These are phyloP conservation scores for Backusella westeae DNA, from an alignment of 192 early-diverging fungal genomes.

Conservation along the genomic window DNA sequence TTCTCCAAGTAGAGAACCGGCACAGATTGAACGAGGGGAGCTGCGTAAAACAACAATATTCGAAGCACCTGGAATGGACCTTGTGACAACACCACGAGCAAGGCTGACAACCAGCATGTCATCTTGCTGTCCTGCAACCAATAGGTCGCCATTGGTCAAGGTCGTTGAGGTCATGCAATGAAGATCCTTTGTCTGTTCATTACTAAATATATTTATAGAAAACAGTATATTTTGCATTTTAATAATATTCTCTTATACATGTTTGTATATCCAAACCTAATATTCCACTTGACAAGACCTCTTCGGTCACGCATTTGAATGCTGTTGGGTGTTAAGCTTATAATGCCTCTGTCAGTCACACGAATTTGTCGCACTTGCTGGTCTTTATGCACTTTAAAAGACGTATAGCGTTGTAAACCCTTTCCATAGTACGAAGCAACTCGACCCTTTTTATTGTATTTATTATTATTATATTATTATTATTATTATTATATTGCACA, in stretches of 20 bases:
- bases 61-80: conserved; percentile 34
- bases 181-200: conserved; percentile 47
- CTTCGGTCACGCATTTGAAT: conserved; percentile 61
- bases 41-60: conserved; percentile 68
- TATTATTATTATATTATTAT: background rate
- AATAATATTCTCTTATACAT: too few relatives aligned
- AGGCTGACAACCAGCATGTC: conserved; percentile 50
- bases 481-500: background rate
- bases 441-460: conserved; percentile 52
- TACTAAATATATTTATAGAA: conserved; percentile 23
- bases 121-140: conserved; percentile 57
- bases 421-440: conserved; percentile 62
- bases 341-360: conserved; percentile 56
- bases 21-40: conserved; percentile 53
- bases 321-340: conserved; percentile 60
- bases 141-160: conserved; percentile 53
- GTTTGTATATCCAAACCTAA: conserved; percentile 35
- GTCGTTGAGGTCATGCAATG: conserved; percentile 55
- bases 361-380: conserved; percentile 65
- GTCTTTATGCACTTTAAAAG: conserved; percentile 61
- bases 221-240: background rate
- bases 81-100: conserved; percentile 43
- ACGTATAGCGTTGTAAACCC: conserved; percentile 68
- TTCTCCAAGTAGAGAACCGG: conserved; percentile 62
- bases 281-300: conserved; percentile 51